Percentiles rank a stretch among this genome's conserved stretches.
phyloP scores from a whole-genome alignment of 306 rosid genomes.

The Prinsepia uniflora region DNA sequence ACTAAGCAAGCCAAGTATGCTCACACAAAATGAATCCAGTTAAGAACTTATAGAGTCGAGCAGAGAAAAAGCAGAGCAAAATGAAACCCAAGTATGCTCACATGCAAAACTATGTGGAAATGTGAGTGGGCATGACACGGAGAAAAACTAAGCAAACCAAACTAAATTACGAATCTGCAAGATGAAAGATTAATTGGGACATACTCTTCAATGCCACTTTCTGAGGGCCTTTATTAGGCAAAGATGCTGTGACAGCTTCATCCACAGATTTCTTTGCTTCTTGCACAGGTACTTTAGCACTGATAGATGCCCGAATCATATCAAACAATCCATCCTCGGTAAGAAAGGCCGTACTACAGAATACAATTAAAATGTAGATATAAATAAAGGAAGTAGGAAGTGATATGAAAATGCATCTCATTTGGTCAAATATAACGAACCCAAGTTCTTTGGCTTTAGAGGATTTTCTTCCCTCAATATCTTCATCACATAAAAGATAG shows the following conservation, averaged over 20 bases:
- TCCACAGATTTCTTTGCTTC: constrained; percentile 41
- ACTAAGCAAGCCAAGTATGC: background rate
- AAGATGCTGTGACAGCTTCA: constrained; percentile 38
- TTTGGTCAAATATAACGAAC: constrained; percentile 41
- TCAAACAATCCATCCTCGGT: constrained; percentile 93
- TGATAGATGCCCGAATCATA: constrained; percentile 56
- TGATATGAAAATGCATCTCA: constrained; percentile 11
- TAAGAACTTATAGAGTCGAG: background rate
- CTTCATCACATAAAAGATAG: constrained; percentile 92
- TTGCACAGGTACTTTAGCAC: constrained; percentile 44
- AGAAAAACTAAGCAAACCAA: background rate
- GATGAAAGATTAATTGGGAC: constrained; percentile 15
- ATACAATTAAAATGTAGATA: constrained; percentile 4
- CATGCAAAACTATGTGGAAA: background rate
- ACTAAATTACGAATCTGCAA: constrained; percentile 3
- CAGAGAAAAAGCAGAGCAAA: background rate
- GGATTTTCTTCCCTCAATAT: constrained; percentile 90
- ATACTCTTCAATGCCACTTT: constrained; percentile 65
- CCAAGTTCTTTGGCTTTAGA: constrained; percentile 92
- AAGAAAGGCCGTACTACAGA: constrained; percentile 67
- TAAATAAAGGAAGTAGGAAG: constrained; percentile 14
- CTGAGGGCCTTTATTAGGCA: constrained; percentile 38
- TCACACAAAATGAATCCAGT: background rate
- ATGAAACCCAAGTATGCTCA: background rate
- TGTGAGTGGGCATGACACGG: background rate